A percentile compares a stretch with the other conserved stretches of the same genome.
Evolutionary conservation across 495 filamentous ascomycete genomes (phyloP).

Genomic region (Lophiostoma macrostomum): DNA sequence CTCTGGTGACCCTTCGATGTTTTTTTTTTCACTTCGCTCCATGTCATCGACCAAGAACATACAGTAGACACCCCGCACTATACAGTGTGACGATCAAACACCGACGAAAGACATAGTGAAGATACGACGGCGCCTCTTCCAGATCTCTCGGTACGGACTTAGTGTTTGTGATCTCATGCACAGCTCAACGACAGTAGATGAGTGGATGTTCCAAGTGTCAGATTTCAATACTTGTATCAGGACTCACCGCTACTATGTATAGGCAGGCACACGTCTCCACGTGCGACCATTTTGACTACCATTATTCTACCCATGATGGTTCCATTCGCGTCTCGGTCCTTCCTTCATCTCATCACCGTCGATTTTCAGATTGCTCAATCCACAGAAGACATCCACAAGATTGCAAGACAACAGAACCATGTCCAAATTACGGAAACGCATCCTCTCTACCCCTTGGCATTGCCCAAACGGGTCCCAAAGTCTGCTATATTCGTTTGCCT

Average conservation of each 20-base stretch:
- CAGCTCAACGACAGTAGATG: constrained; percentile 4
- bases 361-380: background rate
- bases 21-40: too few species aligned
- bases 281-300: background rate
- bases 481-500: background rate
- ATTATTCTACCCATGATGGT: constrained; percentile 3
- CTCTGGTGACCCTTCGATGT: too few species aligned
- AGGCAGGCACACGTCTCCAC: constrained; percentile 4
- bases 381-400: background rate
- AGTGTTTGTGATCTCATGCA: background rate
- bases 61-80: constrained; percentile 21
- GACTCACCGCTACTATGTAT: constrained; percentile 9
- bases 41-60: too few species aligned
- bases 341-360: background rate
- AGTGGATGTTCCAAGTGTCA: constrained; percentile 8
- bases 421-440: background rate
- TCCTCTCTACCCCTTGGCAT: background rate
- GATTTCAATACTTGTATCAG: constrained; percentile 9
- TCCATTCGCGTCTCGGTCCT: background rate
- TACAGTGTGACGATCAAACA: constrained; percentile 8
- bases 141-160: constrained; percentile 20
- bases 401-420: constrained; percentile 5
- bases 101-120: constrained; percentile 12
- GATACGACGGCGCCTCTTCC: constrained; percentile 17
- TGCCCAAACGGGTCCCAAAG: constrained; percentile 9